Base-by-base conservation (phyloP, 83 land plant species). In the Isoetes engelmannii region DNA sequence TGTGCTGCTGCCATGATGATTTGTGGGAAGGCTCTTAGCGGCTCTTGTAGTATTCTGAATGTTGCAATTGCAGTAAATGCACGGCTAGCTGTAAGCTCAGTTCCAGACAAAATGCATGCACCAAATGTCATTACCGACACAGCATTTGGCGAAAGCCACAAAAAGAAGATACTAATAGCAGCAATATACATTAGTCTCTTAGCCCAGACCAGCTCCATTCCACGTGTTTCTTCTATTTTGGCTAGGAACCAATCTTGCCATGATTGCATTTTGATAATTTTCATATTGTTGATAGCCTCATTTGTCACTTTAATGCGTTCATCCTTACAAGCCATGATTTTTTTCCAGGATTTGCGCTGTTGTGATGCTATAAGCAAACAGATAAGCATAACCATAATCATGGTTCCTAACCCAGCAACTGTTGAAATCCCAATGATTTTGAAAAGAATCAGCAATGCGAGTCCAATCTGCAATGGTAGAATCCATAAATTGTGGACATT, bases 211-310 rank as follows among this genome's bases (percentile, higher is more conserved):
- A 1, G 67, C 67, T 64, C 67, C 8, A 12, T 28, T 12, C 41
- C 47, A 17, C 67, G 67, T 1, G 67, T 47, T 13, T 64, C 41
- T 47, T 64, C 67, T 9, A 64, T 41, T 12, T 37, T 21, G 15
- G 41, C 9, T 7, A 37, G 17, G 17, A 64, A 64, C 67, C 67
- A 64, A 21, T 60, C 67, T 44, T 64, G 67, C 67, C 67, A 64
- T 6, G 67, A 44, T 41, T 64, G 67, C 67, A 64, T 64, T 41
- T 64, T 64, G 67, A 64, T 64, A 47, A 64, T 64, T 17, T 64
- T 64, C 67, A 64, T 64, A 47, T 64, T 64, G 67, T 44, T 44
- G 8, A 64, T 41, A 1, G 67, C 67, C 67, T 64, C 67, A 17
- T 64, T 64, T 21, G 67, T 64, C 9, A 44, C 67, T 41, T 64